phyloP scores from a whole-genome alignment of 768 basidiomycete genomes.

The Rhodosporidiobolus odoratus region DNA sequence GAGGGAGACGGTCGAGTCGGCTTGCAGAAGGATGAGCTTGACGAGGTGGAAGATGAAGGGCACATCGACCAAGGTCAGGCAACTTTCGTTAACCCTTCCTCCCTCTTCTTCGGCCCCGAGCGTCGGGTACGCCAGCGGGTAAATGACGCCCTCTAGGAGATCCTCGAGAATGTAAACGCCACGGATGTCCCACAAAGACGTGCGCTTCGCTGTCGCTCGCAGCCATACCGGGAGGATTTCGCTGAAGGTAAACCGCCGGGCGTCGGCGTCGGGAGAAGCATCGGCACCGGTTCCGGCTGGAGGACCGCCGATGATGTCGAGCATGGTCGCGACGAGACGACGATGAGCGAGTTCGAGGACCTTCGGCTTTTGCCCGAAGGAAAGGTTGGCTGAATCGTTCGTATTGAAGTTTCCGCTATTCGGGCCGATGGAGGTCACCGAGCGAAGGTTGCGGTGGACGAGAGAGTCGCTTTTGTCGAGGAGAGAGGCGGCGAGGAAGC shows the following conservation, averaged over 20 bases:
- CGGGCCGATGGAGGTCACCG: background rate
- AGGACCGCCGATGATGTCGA: constrained; percentile 44
- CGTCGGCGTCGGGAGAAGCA: background rate
- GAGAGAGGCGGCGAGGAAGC: background rate
- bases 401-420: background rate
- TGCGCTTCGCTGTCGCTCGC: constrained; percentile 46
- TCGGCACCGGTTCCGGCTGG: background rate
- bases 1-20: constrained; percentile 50
- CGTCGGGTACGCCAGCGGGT: constrained; percentile 43
- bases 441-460: constrained; percentile 12
- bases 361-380: constrained; percentile 50
- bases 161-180: constrained; percentile 51
- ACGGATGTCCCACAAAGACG: constrained; percentile 49
- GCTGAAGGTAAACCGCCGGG: constrained; percentile 44
- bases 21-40: constrained; percentile 46
- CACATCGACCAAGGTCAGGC: constrained; percentile 46
- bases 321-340: constrained; percentile 48
- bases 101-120: constrained; percentile 10
- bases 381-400: constrained; percentile 32
- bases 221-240: constrained; percentile 49
- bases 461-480: background rate
- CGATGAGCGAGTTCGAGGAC: constrained; percentile 51
- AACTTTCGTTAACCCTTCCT: constrained; percentile 13
- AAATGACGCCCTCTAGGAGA: constrained; percentile 49
- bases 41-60: constrained; percentile 48